A percentile compares a stretch with the other conserved stretches of the same genome.
phyloP scores from a whole-genome alignment of 371 early-diverging fungal species.

The Mucor racemosus region DNA sequence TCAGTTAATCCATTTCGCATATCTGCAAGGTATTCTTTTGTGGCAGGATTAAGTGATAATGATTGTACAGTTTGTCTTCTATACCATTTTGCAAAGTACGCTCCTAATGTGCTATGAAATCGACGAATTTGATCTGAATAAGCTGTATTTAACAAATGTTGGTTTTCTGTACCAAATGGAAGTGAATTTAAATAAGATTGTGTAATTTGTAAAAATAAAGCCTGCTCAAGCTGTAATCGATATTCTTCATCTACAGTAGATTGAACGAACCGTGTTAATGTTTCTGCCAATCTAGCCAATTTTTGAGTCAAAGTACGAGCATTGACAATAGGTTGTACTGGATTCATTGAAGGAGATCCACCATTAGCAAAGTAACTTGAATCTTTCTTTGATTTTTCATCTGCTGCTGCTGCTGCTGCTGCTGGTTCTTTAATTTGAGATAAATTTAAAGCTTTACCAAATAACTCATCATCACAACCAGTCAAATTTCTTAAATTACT shows the following conservation, averaged over 20 bases:
- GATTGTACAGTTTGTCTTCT: slow-evolving; percentile 56
- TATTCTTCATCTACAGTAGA: slow-evolving; percentile 22
- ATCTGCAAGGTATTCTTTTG: slow-evolving; percentile 47
- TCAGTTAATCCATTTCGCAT: slow-evolving; percentile 38
- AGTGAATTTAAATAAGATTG: slow-evolving; percentile 41
- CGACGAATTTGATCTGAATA: slow-evolving; percentile 54
- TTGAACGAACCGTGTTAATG: slow-evolving; percentile 37
- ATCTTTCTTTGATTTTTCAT: not conserved
- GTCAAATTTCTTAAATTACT: slow-evolving; percentile 42
- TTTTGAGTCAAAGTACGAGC: slow-evolving; percentile 45
- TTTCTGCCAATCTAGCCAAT: slow-evolving; percentile 42
- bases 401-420: not conserved
- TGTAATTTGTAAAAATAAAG: slow-evolving; percentile 38
- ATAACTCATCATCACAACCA: slow-evolving; percentile 40
- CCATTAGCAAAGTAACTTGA: not conserved
- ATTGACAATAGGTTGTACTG: slow-evolving; percentile 31
- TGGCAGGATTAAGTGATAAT: slow-evolving; percentile 50
- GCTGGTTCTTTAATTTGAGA: slow-evolving; percentile 27
- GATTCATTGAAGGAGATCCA: not conserved
- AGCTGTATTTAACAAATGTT: slow-evolving; percentile 50
- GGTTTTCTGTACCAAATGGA: slow-evolving; percentile 58
- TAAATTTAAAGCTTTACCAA: slow-evolving; percentile 41
- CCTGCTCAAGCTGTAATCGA: slow-evolving; percentile 36
- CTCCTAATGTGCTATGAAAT: slow-evolving; percentile 51
- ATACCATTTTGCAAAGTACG: slow-evolving; percentile 58